phyloP scores from a whole-genome alignment of 805 yeast species.

The Cyberlindnera americana region DNA sequence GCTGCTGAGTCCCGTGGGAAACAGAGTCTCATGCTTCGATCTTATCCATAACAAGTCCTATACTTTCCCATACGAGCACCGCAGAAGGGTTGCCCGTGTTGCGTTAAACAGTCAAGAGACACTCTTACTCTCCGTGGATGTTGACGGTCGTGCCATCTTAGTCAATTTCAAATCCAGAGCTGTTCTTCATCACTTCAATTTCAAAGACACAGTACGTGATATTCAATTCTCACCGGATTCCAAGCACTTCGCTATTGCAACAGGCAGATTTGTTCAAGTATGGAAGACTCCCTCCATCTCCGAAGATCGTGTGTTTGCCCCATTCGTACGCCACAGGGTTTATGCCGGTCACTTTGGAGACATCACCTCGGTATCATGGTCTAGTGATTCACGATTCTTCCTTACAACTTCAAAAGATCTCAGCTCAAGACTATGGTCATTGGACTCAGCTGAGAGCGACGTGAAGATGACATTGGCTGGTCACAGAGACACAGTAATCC shows the following conservation, averaged over 20 bases:
- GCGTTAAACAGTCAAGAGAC: constrained; percentile 85
- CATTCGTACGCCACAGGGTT: constrained; percentile 84
- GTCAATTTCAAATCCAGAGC: constrained; percentile 81
- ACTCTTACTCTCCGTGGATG: constrained; percentile 76
- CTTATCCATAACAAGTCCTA: constrained; percentile 77
- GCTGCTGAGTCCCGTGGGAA: constrained; percentile 90
- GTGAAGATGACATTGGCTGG: constrained; percentile 90
- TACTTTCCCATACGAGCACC: constrained; percentile 90
- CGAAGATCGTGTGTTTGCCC: constrained; percentile 92
- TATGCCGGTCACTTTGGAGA: constrained; percentile 93
- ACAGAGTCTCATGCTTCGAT: constrained; percentile 86
- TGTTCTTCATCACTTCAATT: constrained; percentile 91
- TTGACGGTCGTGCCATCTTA: constrained; percentile 88
- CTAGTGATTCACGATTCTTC: constrained; percentile 84
- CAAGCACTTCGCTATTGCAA: constrained; percentile 77
- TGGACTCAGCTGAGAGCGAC: constrained; percentile 61
- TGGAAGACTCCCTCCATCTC: constrained; percentile 85
- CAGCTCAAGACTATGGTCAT: constrained; percentile 81
- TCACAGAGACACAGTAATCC: constrained; percentile 83
- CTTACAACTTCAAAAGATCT: constrained; percentile 85
- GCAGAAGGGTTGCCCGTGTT: constrained; percentile 73
- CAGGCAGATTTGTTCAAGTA: constrained; percentile 78
- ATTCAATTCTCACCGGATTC: constrained; percentile 89
- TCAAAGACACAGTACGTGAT: constrained; percentile 72
- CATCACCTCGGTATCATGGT: constrained; percentile 79